Conservation (phyloP, 345 rosid species). For the Fremontodendron californicum region DNA sequence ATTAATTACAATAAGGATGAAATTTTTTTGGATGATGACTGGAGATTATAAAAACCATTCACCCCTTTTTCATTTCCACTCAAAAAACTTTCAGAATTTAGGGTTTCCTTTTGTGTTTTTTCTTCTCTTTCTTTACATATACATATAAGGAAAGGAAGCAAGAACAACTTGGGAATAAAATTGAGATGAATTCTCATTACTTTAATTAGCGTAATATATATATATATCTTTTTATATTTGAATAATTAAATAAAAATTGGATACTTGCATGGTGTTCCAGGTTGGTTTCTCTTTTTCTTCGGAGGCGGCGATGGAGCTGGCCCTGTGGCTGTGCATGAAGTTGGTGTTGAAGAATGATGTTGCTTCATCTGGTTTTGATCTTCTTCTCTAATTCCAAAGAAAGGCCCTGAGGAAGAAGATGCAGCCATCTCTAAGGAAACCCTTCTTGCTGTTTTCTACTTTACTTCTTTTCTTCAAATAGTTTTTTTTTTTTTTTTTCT, state of each 20-base stretch:
- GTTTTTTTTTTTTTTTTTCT: neutral
- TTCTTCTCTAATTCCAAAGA: conserved; percentile 61
- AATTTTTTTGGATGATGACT: neutral
- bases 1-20: neutral
- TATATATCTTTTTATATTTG: neutral
- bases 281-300: conserved; percentile 75
- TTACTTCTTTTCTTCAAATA: neutral
- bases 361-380: conserved; percentile 49
- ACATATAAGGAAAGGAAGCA: neutral
- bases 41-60: neutral
- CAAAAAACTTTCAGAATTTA: neutral
- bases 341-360: conserved; percentile 45
- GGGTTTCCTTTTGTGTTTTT: neutral
- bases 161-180: neutral
- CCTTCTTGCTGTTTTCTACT: neutral
- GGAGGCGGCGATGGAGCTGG: conserved; percentile 44
- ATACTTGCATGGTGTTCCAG: conserved; percentile 80
- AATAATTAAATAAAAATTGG: conserved; percentile 23
- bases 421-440: conserved; percentile 39
- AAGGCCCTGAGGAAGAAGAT: conserved; percentile 58
- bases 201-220: neutral
- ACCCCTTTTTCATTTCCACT: neutral
- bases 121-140: neutral
- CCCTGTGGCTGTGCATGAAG: conserved; percentile 25
- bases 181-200: neutral